phyloP scores from a whole-genome alignment of 441 rosid species.

The Biscutella auriculata region DNA sequence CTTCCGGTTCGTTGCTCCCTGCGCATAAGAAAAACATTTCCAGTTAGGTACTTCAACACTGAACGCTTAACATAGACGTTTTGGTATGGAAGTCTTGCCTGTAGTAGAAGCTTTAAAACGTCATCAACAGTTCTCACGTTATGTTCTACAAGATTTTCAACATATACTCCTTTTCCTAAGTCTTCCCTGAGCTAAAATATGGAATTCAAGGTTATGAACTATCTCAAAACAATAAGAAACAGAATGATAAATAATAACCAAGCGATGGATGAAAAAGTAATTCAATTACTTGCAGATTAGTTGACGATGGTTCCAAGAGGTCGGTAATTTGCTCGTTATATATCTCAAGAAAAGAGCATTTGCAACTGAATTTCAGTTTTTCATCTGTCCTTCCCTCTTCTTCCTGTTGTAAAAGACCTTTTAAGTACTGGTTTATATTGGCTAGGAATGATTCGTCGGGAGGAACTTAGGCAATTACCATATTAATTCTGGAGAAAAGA shows the following conservation, averaged over 20 bases:
- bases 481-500: conserved; percentile 63
- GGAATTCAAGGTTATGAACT: conserved; percentile 20
- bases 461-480: conserved; percentile 26
- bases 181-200: conserved; percentile 86
- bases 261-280: conserved; percentile 1
- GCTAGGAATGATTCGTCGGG: background rate
- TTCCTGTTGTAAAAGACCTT: conserved; percentile 36
- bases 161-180: conserved; percentile 72
- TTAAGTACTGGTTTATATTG: background rate
- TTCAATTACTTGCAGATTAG: conserved; percentile 66
- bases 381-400: conserved; percentile 73
- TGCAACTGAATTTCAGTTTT: conserved; percentile 69
- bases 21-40: conserved; percentile 15
- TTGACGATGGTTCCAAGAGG: conserved; percentile 82
- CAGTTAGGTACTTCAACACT: conserved; percentile 8
- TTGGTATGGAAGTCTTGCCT: conserved; percentile 32
- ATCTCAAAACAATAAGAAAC: conserved; percentile 1
- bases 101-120: conserved; percentile 60
- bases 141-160: conserved; percentile 71
- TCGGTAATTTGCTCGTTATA: conserved; percentile 91
- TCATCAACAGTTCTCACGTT: conserved; percentile 58
- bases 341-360: conserved; percentile 89
- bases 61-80: conserved; percentile 3
- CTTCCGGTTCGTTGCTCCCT: conserved; percentile 90
- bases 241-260: background rate